These are phyloP conservation scores for Thelonectria blattea DNA, from an alignment of 2,329 filamentous ascomycete genomes.

Conservation along the genomic window DNA sequence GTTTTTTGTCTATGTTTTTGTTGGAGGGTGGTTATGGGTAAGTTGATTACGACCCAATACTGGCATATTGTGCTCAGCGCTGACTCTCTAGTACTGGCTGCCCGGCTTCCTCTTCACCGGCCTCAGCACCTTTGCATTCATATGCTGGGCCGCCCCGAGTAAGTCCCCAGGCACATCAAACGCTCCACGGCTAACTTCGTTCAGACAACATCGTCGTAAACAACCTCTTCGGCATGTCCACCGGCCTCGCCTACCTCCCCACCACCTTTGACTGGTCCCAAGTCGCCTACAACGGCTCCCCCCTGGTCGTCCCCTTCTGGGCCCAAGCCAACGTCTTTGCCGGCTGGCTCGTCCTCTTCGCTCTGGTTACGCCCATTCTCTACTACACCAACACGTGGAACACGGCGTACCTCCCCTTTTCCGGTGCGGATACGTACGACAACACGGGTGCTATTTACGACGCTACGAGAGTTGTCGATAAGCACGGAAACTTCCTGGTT, in stretches of 20 bases:
- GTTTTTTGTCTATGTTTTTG: conserved; percentile 43
- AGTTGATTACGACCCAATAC: not conserved
- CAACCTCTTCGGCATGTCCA: conserved; percentile 25
- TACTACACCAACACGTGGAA: conserved; percentile 56
- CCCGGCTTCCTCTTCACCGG: conserved; percentile 23
- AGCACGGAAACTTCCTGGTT: conserved; percentile 18
- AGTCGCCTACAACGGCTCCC: conserved; percentile 23
- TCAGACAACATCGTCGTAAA: conserved; percentile 23
- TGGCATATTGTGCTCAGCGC: not conserved
- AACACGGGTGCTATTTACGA: conserved; percentile 24
- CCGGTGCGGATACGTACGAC: conserved; percentile 22
- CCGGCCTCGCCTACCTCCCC: conserved; percentile 21
- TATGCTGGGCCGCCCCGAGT: conserved; percentile 27
- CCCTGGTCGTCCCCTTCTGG: conserved; percentile 25
- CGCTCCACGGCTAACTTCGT: too few relatives aligned
- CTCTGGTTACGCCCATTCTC: conserved; percentile 20
- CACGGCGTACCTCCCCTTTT: conserved; percentile 41
- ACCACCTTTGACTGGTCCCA: conserved; percentile 25
- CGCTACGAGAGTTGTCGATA: conserved; percentile 21
- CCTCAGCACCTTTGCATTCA: conserved; percentile 23
- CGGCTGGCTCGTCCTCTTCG: conserved; percentile 21
- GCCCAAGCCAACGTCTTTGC: conserved; percentile 25
- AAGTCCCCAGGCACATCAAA: not conserved
- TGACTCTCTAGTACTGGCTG: conserved; percentile 19
- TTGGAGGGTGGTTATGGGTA: conserved; percentile 21